Conservation (phyloP, 169 alveolate species). For the Eimeria maxima region DNA sequence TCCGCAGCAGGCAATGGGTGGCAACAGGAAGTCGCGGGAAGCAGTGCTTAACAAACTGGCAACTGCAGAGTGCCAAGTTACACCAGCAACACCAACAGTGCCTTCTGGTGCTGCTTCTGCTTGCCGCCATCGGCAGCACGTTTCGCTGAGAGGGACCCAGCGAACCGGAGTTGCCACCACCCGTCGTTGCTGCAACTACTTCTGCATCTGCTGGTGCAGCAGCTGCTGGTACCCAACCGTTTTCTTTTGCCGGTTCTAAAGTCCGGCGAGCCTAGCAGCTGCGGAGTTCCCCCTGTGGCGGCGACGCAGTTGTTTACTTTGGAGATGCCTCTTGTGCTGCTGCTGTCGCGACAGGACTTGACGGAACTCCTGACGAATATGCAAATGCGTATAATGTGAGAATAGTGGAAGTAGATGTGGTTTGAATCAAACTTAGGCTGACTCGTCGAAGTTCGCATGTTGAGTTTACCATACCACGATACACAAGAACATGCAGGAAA, state of each 20-base stretch:
- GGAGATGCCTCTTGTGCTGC: constrained; percentile 4
- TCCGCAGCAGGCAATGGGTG: neutral
- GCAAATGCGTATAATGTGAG: neutral
- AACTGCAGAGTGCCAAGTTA: neutral
- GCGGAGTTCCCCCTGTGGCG: neutral
- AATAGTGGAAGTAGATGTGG: neutral
- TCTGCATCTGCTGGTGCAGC: neutral
- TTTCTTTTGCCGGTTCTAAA: neutral
- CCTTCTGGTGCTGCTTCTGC: neutral
- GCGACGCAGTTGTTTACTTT: neutral
- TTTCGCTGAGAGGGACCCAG: neutral
- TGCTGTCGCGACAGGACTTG: neutral
- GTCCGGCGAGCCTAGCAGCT: neutral
- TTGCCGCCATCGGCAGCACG: neutral
- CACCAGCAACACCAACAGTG: neutral
- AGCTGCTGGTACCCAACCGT: neutral
- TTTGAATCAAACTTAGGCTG: no score
- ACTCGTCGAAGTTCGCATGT: neutral
- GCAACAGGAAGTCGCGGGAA: neutral
- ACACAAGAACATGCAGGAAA: neutral
- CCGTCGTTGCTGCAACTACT: neutral
- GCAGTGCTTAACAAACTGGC: neutral
- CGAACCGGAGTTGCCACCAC: neutral
- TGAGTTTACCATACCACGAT: neutral
- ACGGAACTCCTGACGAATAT: constrained; percentile 12